Evolutionary conservation across 495 filamentous ascomycete species (phyloP).

Genomic region (Penicillium coprophilum): DNA sequence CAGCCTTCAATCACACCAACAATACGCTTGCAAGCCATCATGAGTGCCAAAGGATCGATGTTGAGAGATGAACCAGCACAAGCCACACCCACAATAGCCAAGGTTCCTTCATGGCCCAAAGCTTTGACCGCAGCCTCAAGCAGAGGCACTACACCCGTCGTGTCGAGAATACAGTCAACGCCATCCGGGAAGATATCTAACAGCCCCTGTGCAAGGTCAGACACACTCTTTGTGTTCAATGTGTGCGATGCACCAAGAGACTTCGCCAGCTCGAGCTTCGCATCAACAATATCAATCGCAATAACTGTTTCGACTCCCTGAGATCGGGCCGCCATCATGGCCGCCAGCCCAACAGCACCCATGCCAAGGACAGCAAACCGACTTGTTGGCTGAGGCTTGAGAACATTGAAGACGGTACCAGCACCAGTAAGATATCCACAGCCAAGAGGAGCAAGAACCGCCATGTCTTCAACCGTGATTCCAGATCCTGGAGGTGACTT

Average conservation of each 20-base stretch:
- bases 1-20: conserved; percentile 34
- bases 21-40: conserved; percentile 31
- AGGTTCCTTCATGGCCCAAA: conserved; percentile 36
- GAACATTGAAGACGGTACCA: conserved; percentile 43
- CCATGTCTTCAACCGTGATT: conserved; percentile 26
- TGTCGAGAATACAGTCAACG: conserved; percentile 41
- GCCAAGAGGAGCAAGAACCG: conserved; percentile 41
- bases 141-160: conserved; percentile 37
- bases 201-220: conserved; percentile 30
- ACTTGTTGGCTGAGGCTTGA: conserved; percentile 25
- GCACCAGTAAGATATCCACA: conserved; percentile 52
- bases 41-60: conserved; percentile 26
- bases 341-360: conserved; percentile 46
- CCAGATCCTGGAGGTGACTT: conserved; percentile 17
- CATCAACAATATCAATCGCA: conserved; percentile 45
- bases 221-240: conserved; percentile 31
- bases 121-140: conserved; percentile 34
- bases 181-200: conserved; percentile 31
- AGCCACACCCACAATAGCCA: conserved; percentile 46
- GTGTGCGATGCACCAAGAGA: conserved; percentile 45
- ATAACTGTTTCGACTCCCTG: conserved; percentile 31
- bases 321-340: conserved; percentile 34
- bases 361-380: conserved; percentile 40
- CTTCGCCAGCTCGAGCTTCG: conserved; percentile 40
- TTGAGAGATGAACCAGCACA: conserved; percentile 33